Conservation (phyloP, 2,329 filamentous ascomycete genomes). For the Tolypocladium sp. region DNA sequence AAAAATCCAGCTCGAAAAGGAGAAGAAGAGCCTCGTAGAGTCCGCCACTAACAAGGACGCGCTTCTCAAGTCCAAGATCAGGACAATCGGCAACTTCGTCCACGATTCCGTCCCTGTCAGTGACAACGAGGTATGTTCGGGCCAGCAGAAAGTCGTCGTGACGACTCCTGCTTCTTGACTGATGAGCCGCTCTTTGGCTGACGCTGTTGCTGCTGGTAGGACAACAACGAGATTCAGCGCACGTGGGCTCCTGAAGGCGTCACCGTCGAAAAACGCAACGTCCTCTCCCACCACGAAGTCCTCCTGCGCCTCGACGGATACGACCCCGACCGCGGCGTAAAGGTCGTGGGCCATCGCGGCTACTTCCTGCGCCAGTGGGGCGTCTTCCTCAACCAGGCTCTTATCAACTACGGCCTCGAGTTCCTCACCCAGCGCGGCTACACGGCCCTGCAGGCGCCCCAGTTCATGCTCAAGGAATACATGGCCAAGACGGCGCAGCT, state of each 20-base stretch:
- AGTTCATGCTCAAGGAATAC: slow-evolving; percentile 89
- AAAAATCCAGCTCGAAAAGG: slow-evolving; percentile 68
- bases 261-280: slow-evolving; percentile 62
- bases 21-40: slow-evolving; percentile 73
- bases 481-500: slow-evolving; percentile 99
- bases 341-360: slow-evolving; percentile 88
- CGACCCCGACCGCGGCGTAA: slow-evolving; percentile 85
- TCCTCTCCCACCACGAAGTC: slow-evolving; percentile 91
- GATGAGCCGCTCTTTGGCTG: not conserved
- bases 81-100: slow-evolving; percentile 63
- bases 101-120: slow-evolving; percentile 79
- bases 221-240: slow-evolving; percentile 70
- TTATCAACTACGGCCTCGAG: slow-evolving; percentile 90
- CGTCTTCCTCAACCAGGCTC: slow-evolving; percentile 81
- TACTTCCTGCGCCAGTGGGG: slow-evolving; percentile 90
- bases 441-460: slow-evolving; percentile 75
- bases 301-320: slow-evolving; percentile 82
- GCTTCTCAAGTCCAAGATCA: slow-evolving; percentile 67
- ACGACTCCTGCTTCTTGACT: not conserved
- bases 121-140: slow-evolving; percentile 58
- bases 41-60: slow-evolving; percentile 66
- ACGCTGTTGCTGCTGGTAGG: slow-evolving; percentile 27
- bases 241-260: slow-evolving; percentile 75
- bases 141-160: not conserved
- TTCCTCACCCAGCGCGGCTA: slow-evolving; percentile 78